Evolutionary conservation across 169 alveolate species (phyloP).

Genomic region (Cryptosporidium canis): DNA sequence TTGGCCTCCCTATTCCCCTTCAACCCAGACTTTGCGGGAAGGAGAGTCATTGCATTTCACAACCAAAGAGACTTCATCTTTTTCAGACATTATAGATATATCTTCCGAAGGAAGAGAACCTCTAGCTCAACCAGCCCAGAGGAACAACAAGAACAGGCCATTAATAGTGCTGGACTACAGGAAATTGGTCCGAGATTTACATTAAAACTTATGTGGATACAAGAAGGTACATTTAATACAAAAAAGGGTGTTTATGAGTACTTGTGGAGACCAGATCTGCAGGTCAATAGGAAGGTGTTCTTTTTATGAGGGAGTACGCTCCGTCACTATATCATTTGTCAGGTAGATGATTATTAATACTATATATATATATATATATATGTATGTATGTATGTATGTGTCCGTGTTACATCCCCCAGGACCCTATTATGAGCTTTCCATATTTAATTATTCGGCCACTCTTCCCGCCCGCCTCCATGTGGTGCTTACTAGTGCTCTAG

Average conservation of each 20-base stretch:
- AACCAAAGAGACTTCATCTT: constrained; percentile 98
- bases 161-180: constrained; percentile 89
- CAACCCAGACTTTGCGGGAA: constrained; percentile 95
- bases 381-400: too few relatives aligned
- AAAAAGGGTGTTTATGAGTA: constrained; percentile 88
- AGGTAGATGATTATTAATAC: too few relatives aligned
- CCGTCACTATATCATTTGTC: too few relatives aligned
- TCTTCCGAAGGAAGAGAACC: constrained; percentile 74
- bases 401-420: too few relatives aligned
- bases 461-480: too few relatives aligned
- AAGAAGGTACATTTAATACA: constrained; percentile 88
- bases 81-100: constrained; percentile 97
- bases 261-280: constrained; percentile 91
- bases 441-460: too few relatives aligned
- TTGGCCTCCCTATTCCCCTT: constrained; percentile 95
- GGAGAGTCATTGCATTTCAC: constrained; percentile 97
- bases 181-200: constrained; percentile 99
- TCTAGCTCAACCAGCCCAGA: not conserved
- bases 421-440: too few relatives aligned
- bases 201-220: constrained; percentile 92
- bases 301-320: constrained; percentile 74
- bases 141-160: constrained; percentile 76
- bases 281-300: constrained; percentile 90
- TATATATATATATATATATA: not conserved
- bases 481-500: too few relatives aligned